Evolutionary conservation across 164 flowering plant species (phyloP).

Genomic region (Magnolia sinica): DNA sequence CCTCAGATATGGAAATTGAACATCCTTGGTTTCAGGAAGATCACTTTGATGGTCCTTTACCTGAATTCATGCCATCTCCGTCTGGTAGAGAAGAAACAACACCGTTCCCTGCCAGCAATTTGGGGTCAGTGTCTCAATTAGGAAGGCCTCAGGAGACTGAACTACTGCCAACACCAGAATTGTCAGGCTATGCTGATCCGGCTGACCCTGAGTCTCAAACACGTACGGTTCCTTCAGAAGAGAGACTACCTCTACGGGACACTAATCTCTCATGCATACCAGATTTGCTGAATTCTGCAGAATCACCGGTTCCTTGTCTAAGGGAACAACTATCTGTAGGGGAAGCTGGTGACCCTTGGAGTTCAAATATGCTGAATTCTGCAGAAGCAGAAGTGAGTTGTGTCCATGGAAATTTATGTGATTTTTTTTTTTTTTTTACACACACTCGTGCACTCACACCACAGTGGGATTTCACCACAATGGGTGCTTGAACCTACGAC

Average conservation of each 20-base stretch:
- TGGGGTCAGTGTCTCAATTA: slow-evolving; percentile 22
- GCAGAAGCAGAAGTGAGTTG: slow-evolving; percentile 44
- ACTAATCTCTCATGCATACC: slow-evolving; percentile 49
- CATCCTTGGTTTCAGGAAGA: slow-evolving; percentile 29
- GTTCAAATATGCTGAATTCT: not conserved
- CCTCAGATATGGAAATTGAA: slow-evolving; percentile 44
- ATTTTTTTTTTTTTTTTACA: not conserved
- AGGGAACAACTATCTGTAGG: not conserved
- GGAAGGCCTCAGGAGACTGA: slow-evolving; percentile 26
- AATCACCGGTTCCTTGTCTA: not conserved
- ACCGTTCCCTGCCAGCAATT: slow-evolving; percentile 20
- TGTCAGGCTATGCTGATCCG: slow-evolving; percentile 27
- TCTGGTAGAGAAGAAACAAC: slow-evolving; percentile 29
- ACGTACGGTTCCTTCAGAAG: slow-evolving; percentile 16
- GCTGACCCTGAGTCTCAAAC: slow-evolving; percentile 37
- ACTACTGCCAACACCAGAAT: slow-evolving; percentile 31
- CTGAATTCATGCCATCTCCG: slow-evolving; percentile 30
- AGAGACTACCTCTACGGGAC: slow-evolving; percentile 9
- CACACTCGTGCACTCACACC: too few relatives aligned
- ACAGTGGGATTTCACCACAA: too few relatives aligned
- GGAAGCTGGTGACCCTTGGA: not conserved
- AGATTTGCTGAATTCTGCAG: slow-evolving; percentile 36
- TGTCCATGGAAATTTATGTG: not conserved
- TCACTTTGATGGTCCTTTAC: not conserved
- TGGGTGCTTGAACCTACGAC: too few relatives aligned